Base-by-base conservation (phyloP, 768 basidiomycete species). In the Scleroderma bovista region DNA sequence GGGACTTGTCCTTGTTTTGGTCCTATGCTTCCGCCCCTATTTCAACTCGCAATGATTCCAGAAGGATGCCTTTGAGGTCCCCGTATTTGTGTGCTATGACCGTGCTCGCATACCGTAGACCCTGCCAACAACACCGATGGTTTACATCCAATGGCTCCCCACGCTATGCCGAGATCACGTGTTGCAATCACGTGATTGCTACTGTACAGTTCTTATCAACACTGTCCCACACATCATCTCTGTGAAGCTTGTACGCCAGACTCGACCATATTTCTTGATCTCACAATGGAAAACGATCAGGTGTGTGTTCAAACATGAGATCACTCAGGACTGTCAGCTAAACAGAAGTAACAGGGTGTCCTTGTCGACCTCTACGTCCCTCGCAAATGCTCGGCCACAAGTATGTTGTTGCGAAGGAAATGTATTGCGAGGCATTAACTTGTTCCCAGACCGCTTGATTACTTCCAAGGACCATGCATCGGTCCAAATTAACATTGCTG, bases 351-450 rank as follows among this genome's bases (percentile, higher is more conserved):
- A 34, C 50, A 96, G 91, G 95, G 96, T 75, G 79, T 90, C 69
- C 94, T 99, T 71, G 96, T 99, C 68, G 96, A 98, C 80, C 93
- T 99, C 74, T 99, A 99, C 78, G 94, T 98, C 67, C 96, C 96
- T 73, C 91, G 96, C 81, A 98, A 98, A 75, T 98, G 96, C 72
- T 83, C 93, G 68, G 93, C 94, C 48, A 95, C 93, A 62, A 94
- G 93, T 96, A 66, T 68, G 90, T 82, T 51, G 52, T 52, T 31
- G 34, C 29, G 32, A 16, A 26, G 13, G 22, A n/a, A n/a, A n/a
- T 42, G 43, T 36, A 36, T 26, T 37, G 2, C 41, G 40, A 26
- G 42, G 47, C 31, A 19, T 34, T 54, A 11, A 60, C 29, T 24
- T 40, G 51, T 42, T 11, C 15, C 51, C 53, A 96, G 93, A 94